Evolutionary conservation across 495 filamentous ascomycete species (phyloP), one percentile per base, ranked within the genome.

Genomic region (Geopyxis carbonaria): DNA sequence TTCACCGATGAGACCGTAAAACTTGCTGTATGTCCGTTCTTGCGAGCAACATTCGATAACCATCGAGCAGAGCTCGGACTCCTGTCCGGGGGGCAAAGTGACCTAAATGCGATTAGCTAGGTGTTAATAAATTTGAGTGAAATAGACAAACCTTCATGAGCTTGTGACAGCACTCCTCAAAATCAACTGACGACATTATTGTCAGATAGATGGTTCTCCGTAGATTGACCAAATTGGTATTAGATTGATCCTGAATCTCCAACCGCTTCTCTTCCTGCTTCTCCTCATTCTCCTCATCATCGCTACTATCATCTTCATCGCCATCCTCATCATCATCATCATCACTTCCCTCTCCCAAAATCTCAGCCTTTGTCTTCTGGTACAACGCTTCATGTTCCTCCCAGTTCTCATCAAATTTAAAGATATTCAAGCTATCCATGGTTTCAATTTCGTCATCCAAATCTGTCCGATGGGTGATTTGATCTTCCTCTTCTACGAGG

Each of bases 211-310:
- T 95, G 0, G 82, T 92, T 50, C 83, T 72, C 43, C 89, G 74
- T 18, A 99, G 67, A 51, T 92, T 92, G 47, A 94, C 80, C 10
- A 99, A 70, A 56, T 95, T 83, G 0, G 86, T 81, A 51, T 95
- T 95, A 47, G 74, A 92, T 59, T 92, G 84, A 60, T 99, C 89
- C 60, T 94, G 91, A 66, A 99, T 93, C 59, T 99, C 89, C 51
- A 94, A 64, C 8, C 63, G 69, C 50, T 72, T 73, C 30, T 69
- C 58, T 42, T 72, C 64, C 34, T 70, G 68, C 34, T 64, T 61
- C 47, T 78, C 75, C 50, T 86, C 73, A 22, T 77, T 63, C 31
- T 80, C 82, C 14, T 77, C 77, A 40, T 86, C 83, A n/a, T 78
- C 75, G 18, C 84, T 82, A 32, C 71, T 76, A 30, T 77, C 81